phyloP scores from a whole-genome alignment of 2,329 filamentous ascomycete genomes.

The Paecilomyces sp. region DNA sequence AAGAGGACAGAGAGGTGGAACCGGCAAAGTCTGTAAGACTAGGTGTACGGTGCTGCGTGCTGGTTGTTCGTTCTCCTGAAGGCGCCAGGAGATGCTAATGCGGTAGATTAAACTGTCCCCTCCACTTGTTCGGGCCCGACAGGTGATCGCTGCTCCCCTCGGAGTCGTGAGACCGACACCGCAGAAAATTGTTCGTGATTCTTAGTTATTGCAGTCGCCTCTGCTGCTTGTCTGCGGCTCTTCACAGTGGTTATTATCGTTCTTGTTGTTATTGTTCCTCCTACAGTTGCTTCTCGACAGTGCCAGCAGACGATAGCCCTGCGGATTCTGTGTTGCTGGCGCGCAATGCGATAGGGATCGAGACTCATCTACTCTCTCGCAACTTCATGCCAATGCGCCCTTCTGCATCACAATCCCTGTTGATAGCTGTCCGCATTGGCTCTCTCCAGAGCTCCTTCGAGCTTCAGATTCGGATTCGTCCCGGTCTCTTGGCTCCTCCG shows the following conservation, averaged over 20 bases:
- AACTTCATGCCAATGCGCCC: background rate
- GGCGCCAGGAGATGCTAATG: background rate
- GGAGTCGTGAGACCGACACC: background rate
- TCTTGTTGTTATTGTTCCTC: background rate
- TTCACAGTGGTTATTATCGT: background rate
- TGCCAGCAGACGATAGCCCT: background rate
- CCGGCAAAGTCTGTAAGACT: background rate
- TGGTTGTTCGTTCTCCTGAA: background rate
- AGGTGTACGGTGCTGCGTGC: background rate
- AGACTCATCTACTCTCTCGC: background rate
- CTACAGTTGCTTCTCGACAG: background rate
- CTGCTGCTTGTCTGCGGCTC: background rate
- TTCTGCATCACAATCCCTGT: background rate
- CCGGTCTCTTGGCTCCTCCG: background rate
- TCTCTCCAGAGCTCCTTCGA: background rate
- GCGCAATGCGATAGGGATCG: background rate
- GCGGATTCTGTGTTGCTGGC: background rate
- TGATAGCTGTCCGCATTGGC: background rate
- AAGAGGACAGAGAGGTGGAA: background rate
- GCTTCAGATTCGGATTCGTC: background rate
- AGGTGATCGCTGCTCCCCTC: background rate
- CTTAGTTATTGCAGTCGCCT: background rate
- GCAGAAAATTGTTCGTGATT: background rate
- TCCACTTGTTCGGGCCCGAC: background rate
- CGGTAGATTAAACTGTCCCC: background rate